These are phyloP conservation scores for Penicillium digitatum DNA, from an alignment of 2,329 filamentous ascomycete genomes.

Conservation along the genomic window DNA sequence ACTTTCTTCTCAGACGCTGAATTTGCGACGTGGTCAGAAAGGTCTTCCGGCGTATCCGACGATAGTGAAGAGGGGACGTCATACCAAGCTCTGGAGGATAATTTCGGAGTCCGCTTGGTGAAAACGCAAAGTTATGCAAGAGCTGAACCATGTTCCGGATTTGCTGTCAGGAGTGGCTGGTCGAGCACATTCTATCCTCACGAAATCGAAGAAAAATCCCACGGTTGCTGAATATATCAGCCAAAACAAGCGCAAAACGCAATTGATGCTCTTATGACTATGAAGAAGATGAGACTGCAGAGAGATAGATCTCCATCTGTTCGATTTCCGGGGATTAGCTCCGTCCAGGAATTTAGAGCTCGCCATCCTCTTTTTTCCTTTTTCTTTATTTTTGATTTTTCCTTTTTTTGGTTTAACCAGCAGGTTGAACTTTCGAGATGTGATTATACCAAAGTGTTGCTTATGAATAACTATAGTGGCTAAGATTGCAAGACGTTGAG, in stretches of 20 bases:
- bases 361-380: neutral
- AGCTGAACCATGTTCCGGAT: neutral
- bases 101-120: neutral
- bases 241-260: too few relatives aligned
- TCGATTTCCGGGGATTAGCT: neutral
- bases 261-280: neutral
- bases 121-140: neutral
- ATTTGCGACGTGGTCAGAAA: neutral
- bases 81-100: neutral
- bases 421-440: too few relatives aligned
- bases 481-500: neutral
- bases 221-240: neutral
- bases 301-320: neutral
- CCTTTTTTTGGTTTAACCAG: neutral
- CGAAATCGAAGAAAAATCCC: neutral
- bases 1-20: neutral
- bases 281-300: too few relatives aligned
- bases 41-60: neutral
- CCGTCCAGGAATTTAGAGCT: neutral
- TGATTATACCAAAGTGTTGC: neutral
- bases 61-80: neutral
- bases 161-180: conserved; percentile 16
- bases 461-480: too few relatives aligned
- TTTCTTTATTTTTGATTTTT: too few relatives aligned
- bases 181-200: conserved; percentile 13